phyloP scores from a whole-genome alignment of 1,284 basidiomycete genomes.

The Mycena sp. region DNA sequence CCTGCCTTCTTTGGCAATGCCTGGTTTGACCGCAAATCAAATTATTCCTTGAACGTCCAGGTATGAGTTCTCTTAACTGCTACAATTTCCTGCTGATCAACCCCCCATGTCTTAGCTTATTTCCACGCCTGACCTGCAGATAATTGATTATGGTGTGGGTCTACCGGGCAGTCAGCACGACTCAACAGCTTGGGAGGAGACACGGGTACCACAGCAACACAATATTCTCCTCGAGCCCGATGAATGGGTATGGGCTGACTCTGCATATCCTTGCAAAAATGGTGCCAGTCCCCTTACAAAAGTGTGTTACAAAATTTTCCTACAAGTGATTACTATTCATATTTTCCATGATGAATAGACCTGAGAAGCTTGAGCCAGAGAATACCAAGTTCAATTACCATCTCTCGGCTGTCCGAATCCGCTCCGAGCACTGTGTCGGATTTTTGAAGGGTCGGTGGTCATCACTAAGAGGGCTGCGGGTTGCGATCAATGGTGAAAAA shows the following conservation, averaged over 20 bases:
- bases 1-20: no score
- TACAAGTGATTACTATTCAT: not conserved
- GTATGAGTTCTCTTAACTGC: no score
- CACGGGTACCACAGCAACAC: no score
- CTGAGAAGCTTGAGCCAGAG: not conserved
- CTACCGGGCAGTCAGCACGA: no score
- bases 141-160: no score
- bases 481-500: slow-evolving; percentile 36
- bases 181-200: no score
- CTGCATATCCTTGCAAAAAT: slow-evolving; percentile 43
- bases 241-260: slow-evolving; percentile 49
- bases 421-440: slow-evolving; percentile 47
- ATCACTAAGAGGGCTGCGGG: slow-evolving; percentile 41
- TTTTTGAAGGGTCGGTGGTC: slow-evolving; percentile 45
- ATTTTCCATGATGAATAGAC: not conserved
- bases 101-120: no score
- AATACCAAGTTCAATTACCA: slow-evolving; percentile 13
- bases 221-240: no score
- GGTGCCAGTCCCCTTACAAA: slow-evolving; percentile 30
- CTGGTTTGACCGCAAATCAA: no score
- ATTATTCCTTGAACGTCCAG: no score
- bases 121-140: no score
- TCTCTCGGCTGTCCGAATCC: slow-evolving; percentile 24
- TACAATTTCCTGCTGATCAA: no score
- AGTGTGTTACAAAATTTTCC: not conserved